Base-by-base conservation (phyloP, 1,139 yeast species). In the Geotrichum bryndzae region DNA sequence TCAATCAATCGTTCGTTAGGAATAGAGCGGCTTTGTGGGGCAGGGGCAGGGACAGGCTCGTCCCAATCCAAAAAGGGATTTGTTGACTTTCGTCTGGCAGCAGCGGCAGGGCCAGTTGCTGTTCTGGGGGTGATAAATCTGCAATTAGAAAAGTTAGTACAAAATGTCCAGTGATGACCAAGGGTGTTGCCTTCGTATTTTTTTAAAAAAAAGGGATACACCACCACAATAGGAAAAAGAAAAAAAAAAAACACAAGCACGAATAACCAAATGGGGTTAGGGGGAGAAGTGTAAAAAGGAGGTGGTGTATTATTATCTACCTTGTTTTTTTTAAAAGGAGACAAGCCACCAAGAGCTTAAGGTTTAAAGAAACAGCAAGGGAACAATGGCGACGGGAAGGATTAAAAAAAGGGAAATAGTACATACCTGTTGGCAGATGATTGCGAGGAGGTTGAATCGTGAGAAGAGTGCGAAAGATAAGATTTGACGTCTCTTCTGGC, bases 41-140 rank as follows among this genome's bases (percentile, higher is more conserved):
- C 54, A 25, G 57, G 55, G 13, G 58, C 56, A 5, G 57, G 55
- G 13, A 55, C 56, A 5, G 51, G 29, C 7, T 51, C 50, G 29
- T 46, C 58, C n/a, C 22, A 46, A 31, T 62, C 64, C 45, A 62
- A 15, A 53, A 62, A 62, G 18, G 64, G 64, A 53, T 62, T 62
- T 38, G 63, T 61, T n/a, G 58, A 57, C 22, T 31, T 55, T 48
- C 58, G 51, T 51, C 57, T 56, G 25, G 61, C 45, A 7, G 58
- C 31, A 35, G 59, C 59, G 25, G 59, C 59, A 23, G 59, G 55
- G 38, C 59, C 59, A 11, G 41, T 38, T 18, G 59, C 59, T 35
- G 55, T 59, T 54, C 58, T 55, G 33, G 56, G 55, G 53, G 56
- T n/a, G 48, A 33, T 13, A 48, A 10, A 18, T 53, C 41, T 18